A percentile compares a stretch with the other conserved stretches of the same genome.
Evolutionary conservation across 2,329 filamentous ascomycete genomes (phyloP).

Genomic region (Juglanconis juglandina): DNA sequence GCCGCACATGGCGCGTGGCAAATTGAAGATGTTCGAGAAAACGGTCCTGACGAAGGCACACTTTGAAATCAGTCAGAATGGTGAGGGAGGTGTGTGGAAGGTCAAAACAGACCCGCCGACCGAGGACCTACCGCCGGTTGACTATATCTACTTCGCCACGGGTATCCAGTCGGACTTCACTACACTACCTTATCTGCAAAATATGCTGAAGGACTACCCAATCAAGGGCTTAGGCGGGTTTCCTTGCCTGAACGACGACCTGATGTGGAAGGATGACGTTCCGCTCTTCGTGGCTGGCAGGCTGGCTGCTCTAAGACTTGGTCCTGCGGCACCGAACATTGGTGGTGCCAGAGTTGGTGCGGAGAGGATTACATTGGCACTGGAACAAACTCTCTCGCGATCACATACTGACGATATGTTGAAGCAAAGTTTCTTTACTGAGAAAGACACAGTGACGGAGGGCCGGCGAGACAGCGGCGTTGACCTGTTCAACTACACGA

Average conservation of each 20-base stretch:
- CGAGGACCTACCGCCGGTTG: conserved; percentile 49
- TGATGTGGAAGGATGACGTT: conserved; percentile 71
- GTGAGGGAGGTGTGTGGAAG: conserved; percentile 30
- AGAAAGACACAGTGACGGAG: conserved; percentile 17
- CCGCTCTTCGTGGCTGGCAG: conserved; percentile 70
- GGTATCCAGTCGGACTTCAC: conserved; percentile 64
- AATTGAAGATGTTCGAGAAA: conserved; percentile 53
- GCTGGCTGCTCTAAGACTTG: conserved; percentile 64
- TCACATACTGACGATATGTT: background rate
- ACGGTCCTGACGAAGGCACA: conserved; percentile 52
- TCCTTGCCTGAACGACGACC: conserved; percentile 70
- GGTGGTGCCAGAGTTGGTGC: conserved; percentile 71
- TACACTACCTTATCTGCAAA: conserved; percentile 58
- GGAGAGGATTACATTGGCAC: conserved; percentile 68
- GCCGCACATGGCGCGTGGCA: conserved; percentile 49
- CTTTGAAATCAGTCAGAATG: conserved; percentile 45
- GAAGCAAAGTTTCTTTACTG: conserved; percentile 22
- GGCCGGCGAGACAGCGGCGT: background rate
- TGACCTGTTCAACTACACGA: conserved; percentile 11
- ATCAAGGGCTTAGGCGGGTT: conserved; percentile 62
- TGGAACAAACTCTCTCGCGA: conserved; percentile 52
- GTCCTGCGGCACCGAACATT: conserved; percentile 70
- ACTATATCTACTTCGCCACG: conserved; percentile 75
- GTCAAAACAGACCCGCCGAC: conserved; percentile 53
- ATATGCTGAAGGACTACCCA: conserved; percentile 56